These are phyloP conservation scores for Gyrodon lividus DNA, from an alignment of 768 basidiomycete genomes.

Conservation along the genomic window DNA sequence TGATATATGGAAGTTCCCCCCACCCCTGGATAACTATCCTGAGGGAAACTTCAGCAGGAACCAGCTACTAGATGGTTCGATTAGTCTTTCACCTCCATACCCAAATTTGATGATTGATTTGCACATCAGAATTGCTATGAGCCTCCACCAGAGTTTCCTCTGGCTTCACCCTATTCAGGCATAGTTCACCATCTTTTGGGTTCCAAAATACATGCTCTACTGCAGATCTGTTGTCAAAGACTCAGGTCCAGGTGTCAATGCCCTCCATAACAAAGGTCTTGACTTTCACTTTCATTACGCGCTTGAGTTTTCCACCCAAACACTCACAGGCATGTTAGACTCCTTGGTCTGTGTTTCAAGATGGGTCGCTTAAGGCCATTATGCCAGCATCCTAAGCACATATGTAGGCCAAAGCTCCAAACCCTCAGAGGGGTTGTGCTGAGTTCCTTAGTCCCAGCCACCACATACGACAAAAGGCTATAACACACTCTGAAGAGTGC, in stretches of 20 bases:
- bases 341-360: constrained; percentile 87
- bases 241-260: constrained; percentile 75
- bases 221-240: constrained; percentile 70
- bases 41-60: constrained; percentile 90
- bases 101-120: constrained; percentile 95
- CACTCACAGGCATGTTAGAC: constrained; percentile 82
- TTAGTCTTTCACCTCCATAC: constrained; percentile 97
- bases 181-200: constrained; percentile 92
- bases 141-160: constrained; percentile 96
- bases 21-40: constrained; percentile 41
- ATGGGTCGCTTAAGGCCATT: constrained; percentile 80
- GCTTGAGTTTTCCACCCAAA: constrained; percentile 70
- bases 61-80: constrained; percentile 94
- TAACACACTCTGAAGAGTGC: too few species aligned
- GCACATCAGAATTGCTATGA: constrained; percentile 95
- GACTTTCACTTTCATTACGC: constrained; percentile 74
- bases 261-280: constrained; percentile 62
- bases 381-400: constrained; percentile 74
- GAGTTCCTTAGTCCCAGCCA: too few species aligned
- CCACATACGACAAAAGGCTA: too few species aligned
- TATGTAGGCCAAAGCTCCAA: too few species aligned
- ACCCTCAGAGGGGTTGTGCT: too few species aligned
- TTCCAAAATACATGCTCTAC: constrained; percentile 85
- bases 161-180: constrained; percentile 89
- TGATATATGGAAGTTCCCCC: too few species aligned